Evolutionary conservation across 176 grass and related monocot genomes (phyloP).

Genomic region (Zoysia japonica): DNA sequence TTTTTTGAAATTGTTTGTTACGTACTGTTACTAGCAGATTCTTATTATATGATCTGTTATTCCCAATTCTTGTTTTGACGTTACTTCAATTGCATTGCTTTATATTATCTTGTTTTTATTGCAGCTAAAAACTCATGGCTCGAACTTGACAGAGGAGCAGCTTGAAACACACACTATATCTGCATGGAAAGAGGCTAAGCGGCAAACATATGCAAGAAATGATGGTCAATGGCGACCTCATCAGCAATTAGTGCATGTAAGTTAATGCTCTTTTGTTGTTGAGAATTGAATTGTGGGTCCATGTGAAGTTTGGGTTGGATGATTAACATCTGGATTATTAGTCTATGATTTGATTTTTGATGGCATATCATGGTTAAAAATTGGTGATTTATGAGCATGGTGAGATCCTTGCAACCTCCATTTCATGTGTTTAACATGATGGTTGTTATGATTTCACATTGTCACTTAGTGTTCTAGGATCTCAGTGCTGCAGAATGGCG

Average conservation of each 20-base stretch:
- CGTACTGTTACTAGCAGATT: background rate
- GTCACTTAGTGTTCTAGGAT: background rate
- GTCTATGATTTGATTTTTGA: conserved; percentile 7
- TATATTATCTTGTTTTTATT: conserved; percentile 44
- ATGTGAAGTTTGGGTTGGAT: background rate
- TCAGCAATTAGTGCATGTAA: conserved; percentile 84
- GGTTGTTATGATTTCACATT: background rate
- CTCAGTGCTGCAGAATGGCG: background rate
- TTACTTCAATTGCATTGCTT: conserved; percentile 14
- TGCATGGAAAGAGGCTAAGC: conserved; percentile 95
- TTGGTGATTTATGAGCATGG: background rate
- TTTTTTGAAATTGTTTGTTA: background rate
- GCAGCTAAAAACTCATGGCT: conserved; percentile 92
- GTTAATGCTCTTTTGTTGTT: conserved; percentile 12
- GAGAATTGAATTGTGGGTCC: background rate
- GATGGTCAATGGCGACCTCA: conserved; percentile 50
- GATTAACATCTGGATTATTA: background rate
- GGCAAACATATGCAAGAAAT: conserved; percentile 56
- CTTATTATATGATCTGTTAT: background rate
- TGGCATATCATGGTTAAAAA: background rate
- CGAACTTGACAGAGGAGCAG: conserved; percentile 91
- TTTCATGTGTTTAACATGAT: background rate
- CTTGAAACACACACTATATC: conserved; percentile 97
- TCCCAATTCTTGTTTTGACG: background rate
- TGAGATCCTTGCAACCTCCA: background rate